These are phyloP conservation scores for Rhizophagus clarus DNA, from an alignment of 192 early-diverging fungal species.

Conservation along the genomic window DNA sequence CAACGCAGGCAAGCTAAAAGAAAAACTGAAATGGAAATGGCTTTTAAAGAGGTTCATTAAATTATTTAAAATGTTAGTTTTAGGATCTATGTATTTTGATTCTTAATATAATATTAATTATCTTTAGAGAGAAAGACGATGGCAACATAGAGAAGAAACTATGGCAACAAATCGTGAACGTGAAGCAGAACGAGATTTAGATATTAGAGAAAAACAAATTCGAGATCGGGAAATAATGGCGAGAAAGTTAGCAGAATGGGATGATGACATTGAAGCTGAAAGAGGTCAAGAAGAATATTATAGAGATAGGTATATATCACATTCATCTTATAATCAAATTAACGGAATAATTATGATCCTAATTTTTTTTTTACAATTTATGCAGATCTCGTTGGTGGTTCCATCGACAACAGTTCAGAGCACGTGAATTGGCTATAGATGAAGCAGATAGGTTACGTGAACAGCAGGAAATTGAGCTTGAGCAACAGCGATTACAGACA, in stretches of 20 bases:
- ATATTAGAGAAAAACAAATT: constrained; percentile 41
- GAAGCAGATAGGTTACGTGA: constrained; percentile 62
- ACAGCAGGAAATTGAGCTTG: constrained; percentile 48
- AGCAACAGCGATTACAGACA: constrained; percentile 39
- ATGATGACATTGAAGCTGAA: constrained; percentile 72
- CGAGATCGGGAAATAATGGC: constrained; percentile 47
- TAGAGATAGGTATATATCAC: constrained; percentile 62
- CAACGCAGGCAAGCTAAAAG: constrained; percentile 46
- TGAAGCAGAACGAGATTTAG: constrained; percentile 49
- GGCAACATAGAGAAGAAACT: constrained; percentile 61
- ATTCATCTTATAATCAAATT: neutral
- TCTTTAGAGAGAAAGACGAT: constrained; percentile 63
- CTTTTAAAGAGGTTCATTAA: constrained; percentile 38
- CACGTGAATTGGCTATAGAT: constrained; percentile 72
- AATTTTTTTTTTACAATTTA: neutral
- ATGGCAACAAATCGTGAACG: constrained; percentile 47
- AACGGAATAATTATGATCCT: too few species aligned
- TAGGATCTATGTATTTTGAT: neutral
- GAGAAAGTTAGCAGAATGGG: constrained; percentile 59
- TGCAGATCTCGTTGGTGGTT: constrained; percentile 74
- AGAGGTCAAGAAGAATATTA: constrained; percentile 73
- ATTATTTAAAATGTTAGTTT: neutral
- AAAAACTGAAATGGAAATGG: constrained; percentile 49
- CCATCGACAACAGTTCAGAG: constrained; percentile 55
- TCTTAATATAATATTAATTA: neutral